phyloP scores from a whole-genome alignment of 2,329 filamentous ascomycete species.

The Grosmannia clavigera region DNA sequence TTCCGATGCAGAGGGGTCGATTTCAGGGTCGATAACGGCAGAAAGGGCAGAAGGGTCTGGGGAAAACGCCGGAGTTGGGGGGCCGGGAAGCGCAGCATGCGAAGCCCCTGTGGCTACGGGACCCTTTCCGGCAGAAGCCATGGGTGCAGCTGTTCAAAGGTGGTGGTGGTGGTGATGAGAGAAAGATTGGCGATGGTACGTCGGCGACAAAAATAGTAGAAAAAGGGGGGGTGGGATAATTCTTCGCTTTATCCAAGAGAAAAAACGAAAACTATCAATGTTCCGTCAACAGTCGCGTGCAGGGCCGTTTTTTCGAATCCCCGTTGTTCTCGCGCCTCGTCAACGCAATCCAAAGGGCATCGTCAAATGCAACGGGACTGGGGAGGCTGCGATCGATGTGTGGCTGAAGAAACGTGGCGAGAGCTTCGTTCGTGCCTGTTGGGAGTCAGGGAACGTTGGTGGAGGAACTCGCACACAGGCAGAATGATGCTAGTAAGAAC shows the following conservation, averaged over 20 bases:
- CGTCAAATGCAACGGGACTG: slow-evolving; percentile 11
- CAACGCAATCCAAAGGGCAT: slow-evolving; percentile 10
- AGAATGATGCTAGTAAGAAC: neutral
- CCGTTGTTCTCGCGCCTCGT: neutral
- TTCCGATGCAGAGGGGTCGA: slow-evolving; percentile 8
- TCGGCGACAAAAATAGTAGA: neutral
- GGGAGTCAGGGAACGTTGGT: neutral
- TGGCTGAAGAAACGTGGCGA: slow-evolving; percentile 21
- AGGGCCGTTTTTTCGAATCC: neutral
- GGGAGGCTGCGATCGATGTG: slow-evolving; percentile 14
- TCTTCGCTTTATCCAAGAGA: neutral
- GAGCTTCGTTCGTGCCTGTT: slow-evolving; percentile 8
- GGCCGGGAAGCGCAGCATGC: slow-evolving; percentile 23
- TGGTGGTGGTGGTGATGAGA: neutral
- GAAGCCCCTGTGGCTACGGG: slow-evolving; percentile 39
- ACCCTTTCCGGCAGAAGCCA: slow-evolving; percentile 35
- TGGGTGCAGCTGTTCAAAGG: neutral
- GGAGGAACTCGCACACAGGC: neutral
- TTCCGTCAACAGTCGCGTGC: neutral
- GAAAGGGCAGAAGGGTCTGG: slow-evolving; percentile 9
- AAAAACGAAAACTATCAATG: neutral
- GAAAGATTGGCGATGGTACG: neutral
- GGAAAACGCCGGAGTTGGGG: neutral
- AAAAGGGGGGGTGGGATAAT: neutral
- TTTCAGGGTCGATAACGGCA: slow-evolving; percentile 22